A percentile compares a stretch with the other conserved stretches of the same genome.
Evolutionary conservation across 2,329 filamentous ascomycete species (phyloP).

Genomic region (Cladophialophora exuberans): DNA sequence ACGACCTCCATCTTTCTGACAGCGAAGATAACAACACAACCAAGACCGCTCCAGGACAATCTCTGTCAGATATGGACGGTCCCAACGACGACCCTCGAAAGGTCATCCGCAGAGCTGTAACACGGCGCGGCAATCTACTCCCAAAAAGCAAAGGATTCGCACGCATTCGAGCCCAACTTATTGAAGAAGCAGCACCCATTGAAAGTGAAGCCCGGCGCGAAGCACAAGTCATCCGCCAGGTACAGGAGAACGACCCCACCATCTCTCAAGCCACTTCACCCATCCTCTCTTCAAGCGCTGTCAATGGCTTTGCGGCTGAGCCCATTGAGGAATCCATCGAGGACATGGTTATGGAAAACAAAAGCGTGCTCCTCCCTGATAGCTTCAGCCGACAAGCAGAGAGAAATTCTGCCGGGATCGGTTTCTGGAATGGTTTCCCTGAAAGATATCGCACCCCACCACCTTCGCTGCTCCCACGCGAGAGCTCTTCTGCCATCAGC

Average conservation of each 20-base stretch:
- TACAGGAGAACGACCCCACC: slow-evolving; percentile 80
- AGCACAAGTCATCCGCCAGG: slow-evolving; percentile 93
- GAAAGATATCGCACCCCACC: slow-evolving; percentile 69
- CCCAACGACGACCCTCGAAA: slow-evolving; percentile 57
- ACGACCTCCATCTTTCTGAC: slow-evolving; percentile 79
- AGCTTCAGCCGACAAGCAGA: slow-evolving; percentile 76
- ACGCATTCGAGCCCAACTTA: slow-evolving; percentile 83
- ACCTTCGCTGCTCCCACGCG: slow-evolving; percentile 61
- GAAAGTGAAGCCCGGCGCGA: slow-evolving; percentile 89
- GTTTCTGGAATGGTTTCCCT: slow-evolving; percentile 81
- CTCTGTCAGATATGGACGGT: slow-evolving; percentile 36
- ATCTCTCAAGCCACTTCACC: slow-evolving; percentile 31
- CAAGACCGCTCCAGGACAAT: slow-evolving; percentile 38
- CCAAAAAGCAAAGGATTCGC: slow-evolving; percentile 97
- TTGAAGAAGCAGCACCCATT: slow-evolving; percentile 84
- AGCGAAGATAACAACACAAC: slow-evolving; percentile 68
- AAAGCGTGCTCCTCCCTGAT: slow-evolving; percentile 54
- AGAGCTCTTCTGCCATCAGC: slow-evolving; percentile 50
- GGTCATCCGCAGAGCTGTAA: slow-evolving; percentile 81
- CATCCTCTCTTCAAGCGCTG: slow-evolving; percentile 37
- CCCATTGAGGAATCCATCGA: slow-evolving; percentile 70
- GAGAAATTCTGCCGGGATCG: slow-evolving; percentile 70
- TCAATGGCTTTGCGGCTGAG: slow-evolving; percentile 61
- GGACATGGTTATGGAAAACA: slow-evolving; percentile 37
- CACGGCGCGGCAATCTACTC: slow-evolving; percentile 83